phyloP scores from a whole-genome alignment of 257 asterid species.

The Penstemon eatonii region DNA sequence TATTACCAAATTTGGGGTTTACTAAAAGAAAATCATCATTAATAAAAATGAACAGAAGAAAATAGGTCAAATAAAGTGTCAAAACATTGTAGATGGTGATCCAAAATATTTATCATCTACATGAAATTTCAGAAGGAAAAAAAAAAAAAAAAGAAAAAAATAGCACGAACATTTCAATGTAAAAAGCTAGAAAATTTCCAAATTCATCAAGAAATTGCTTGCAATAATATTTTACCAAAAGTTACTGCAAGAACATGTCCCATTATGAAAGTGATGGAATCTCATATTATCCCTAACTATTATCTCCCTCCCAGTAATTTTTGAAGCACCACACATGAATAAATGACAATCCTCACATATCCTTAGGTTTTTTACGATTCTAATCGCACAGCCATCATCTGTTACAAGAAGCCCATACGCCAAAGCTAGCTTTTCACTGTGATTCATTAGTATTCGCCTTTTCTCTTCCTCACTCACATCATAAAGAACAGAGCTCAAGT shows the following conservation, averaged over 20 bases:
- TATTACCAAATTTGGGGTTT: too few relatives aligned
- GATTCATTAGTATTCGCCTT: slow-evolving; percentile 55
- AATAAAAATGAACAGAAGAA: too few relatives aligned
- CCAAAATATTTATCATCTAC: too few relatives aligned
- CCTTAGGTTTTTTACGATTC: slow-evolving; percentile 76
- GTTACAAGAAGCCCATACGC: slow-evolving; percentile 51
- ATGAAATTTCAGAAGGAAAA: too few relatives aligned
- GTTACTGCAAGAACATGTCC: slow-evolving; percentile 73
- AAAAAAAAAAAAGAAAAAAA: too few relatives aligned
- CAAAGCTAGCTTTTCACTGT: slow-evolving; percentile 78
- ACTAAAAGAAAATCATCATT: too few relatives aligned
- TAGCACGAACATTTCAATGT: too few relatives aligned
- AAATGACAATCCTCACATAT: slow-evolving; percentile 86
- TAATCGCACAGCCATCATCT: slow-evolving; percentile 38
- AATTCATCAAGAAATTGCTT: too few relatives aligned
- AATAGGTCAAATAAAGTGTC: too few relatives aligned
- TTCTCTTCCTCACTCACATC: slow-evolving; percentile 69
- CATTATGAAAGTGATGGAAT: slow-evolving; percentile 75
- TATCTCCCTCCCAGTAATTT: slow-evolving; percentile 57
- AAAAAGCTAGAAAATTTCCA: too few relatives aligned
- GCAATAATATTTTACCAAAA: slow-evolving; percentile 53
- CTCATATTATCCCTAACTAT: slow-evolving; percentile 76
- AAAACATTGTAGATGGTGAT: too few relatives aligned
- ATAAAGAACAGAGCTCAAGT: slow-evolving; percentile 51
- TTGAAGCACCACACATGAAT: slow-evolving; percentile 64